Base-by-base conservation (phyloP, 805 yeast species). In the Wickerhamomyces queroliae region DNA sequence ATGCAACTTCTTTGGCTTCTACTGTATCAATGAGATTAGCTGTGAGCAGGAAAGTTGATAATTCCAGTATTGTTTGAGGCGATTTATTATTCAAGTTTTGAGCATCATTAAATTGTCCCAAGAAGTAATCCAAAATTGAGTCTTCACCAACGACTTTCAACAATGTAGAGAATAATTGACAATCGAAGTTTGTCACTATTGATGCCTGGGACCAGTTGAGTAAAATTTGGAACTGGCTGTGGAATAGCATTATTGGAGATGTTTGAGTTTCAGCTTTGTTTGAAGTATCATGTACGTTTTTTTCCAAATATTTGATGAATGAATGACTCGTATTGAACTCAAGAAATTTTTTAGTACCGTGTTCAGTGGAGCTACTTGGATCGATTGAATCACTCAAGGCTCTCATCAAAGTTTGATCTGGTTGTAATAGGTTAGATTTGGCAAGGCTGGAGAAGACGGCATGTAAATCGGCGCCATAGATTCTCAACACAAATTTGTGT, bases 401-500 rank as follows among this genome's bases (percentile, higher is more conserved):
- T 0, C 46, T 40, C 8, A 55, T 28, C 2, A 49, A 40, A 2
- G 39, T 27, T 5, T 52, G 35, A 32, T 55, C 59, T 33, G 53
- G 35, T 16, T 42, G 42, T 10, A n/a, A 21, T 27, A 5, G 30
- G 33, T 7, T 44, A 29, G 36, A 40, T 3, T 41, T 26, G 23
- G 43, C 51, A 12, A 47, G 33, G 6, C 36, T 38, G 3, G 46
- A 36, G 5, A 52, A 39, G 3, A 36, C 41, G 18, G 41, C 39
- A 34, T 38, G 47, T 11, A 55, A 36, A 2, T 42, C 44, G 9
- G 49, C 36, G 1, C 50, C 53, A 41, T 45, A 50, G 12, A 53
- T 44, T 12, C 34, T 27, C 32, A 73, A 38, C 2, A 72, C 63
- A 1, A 69, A 56, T 26, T 58, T 59, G 46, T 72, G 77, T 27